Percentiles rank a stretch among this genome's conserved stretches.
phyloP scores from a whole-genome alignment of 176 grass and related monocot genomes.

The Oryza glumipatula region DNA sequence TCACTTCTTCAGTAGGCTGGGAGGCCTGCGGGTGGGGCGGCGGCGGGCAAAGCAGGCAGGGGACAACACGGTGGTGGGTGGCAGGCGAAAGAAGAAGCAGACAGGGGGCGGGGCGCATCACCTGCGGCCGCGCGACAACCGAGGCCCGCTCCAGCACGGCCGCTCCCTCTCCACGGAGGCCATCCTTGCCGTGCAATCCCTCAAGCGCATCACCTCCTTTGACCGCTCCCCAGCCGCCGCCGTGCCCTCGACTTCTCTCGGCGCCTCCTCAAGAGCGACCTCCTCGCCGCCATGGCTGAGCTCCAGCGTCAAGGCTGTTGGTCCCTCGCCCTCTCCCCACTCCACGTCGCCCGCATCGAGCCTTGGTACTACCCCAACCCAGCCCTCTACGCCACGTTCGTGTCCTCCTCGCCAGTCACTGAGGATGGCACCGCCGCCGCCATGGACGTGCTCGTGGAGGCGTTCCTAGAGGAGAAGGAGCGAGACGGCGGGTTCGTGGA shows the following conservation, averaged over 20 bases:
- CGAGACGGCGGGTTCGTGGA: constrained; percentile 45
- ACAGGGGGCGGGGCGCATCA: too few relatives aligned
- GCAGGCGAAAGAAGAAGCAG: too few relatives aligned
- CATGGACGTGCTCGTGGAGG: constrained; percentile 67
- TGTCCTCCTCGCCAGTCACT: constrained; percentile 57
- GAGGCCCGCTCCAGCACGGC: too few relatives aligned
- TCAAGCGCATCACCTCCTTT: constrained; percentile 29
- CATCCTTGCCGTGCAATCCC: too few relatives aligned
- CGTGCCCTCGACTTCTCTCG: constrained; percentile 40
- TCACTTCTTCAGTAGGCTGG: too few relatives aligned
- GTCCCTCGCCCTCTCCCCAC: constrained; percentile 62
- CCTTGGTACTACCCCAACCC: constrained; percentile 70
- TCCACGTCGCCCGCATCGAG: constrained; percentile 66
- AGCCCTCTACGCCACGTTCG: constrained; percentile 71
- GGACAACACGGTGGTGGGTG: too few relatives aligned
- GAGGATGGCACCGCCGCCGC: constrained; percentile 26
- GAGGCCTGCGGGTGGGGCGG: too few relatives aligned
- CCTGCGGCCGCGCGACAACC: too few relatives aligned
- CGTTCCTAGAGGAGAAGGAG: constrained; percentile 81
- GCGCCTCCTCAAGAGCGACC: constrained; percentile 79
- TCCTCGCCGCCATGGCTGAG: constrained; percentile 74
- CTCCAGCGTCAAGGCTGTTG: constrained; percentile 83
- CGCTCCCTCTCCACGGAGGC: too few relatives aligned
- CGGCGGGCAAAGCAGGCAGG: too few relatives aligned
- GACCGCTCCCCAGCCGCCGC: constrained; percentile 41